Evolutionary conservation across 2,329 filamentous ascomycete species (phyloP).

Genomic region (Paraphoma chrysanthemicola): DNA sequence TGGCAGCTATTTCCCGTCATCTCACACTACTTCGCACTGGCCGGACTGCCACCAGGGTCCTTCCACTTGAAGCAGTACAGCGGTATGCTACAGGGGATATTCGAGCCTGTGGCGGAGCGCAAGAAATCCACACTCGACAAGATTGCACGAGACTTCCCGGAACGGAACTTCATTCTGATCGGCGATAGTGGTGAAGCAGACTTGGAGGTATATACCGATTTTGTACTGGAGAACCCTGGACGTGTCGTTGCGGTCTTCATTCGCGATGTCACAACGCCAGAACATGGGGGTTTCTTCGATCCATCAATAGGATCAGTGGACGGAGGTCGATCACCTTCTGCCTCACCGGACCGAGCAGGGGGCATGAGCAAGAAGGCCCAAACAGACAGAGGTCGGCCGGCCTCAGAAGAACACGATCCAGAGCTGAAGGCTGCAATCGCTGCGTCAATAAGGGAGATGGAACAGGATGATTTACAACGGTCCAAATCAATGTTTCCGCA

Average conservation of each 20-base stretch:
- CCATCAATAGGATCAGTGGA: slow-evolving; percentile 55
- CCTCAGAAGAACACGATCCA: slow-evolving; percentile 54
- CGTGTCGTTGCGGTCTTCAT: slow-evolving; percentile 90
- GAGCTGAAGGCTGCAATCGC: slow-evolving; percentile 57
- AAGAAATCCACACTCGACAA: slow-evolving; percentile 89
- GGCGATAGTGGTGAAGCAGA: slow-evolving; percentile 97
- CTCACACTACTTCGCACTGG: slow-evolving; percentile 80
- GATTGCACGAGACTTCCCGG: slow-evolving; percentile 87
- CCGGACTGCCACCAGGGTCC: slow-evolving; percentile 83
- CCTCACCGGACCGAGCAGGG: slow-evolving; percentile 21
- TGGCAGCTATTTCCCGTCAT: slow-evolving; percentile 97
- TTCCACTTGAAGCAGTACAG: slow-evolving; percentile 96
- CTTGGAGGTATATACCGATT: slow-evolving; percentile 93
- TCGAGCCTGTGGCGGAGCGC: slow-evolving; percentile 93
- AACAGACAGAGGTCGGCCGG: slow-evolving; percentile 20
- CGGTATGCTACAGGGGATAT: slow-evolving; percentile 97
- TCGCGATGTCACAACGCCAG: slow-evolving; percentile 87
- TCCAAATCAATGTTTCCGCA: slow-evolving; percentile 39
- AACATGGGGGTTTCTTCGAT: slow-evolving; percentile 79
- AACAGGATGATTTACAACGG: slow-evolving; percentile 48
- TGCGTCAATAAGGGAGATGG: slow-evolving; percentile 55
- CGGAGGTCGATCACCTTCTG: slow-evolving; percentile 33
- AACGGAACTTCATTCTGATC: slow-evolving; percentile 86
- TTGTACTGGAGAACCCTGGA: slow-evolving; percentile 83
- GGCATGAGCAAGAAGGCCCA: slow-evolving; percentile 9